Conservation (phyloP, 345 rosid genomes). For the Mercurialis annua region DNA sequence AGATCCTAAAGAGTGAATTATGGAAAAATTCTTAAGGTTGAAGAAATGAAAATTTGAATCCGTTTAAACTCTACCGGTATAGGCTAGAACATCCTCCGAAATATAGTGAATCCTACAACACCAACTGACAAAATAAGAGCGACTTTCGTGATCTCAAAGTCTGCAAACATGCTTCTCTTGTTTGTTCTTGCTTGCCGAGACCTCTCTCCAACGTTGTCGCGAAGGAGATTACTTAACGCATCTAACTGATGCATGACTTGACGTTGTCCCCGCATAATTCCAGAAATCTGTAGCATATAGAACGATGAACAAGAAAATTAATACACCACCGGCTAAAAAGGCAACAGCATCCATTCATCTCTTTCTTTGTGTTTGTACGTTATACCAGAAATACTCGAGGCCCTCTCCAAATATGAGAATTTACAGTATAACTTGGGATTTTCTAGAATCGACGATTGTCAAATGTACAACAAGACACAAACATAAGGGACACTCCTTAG, state of each 20-base stretch:
- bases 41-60: neutral
- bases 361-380: no score
- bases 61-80: slow-evolving; percentile 28
- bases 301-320: slow-evolving; percentile 16
- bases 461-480: neutral
- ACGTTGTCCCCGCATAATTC: slow-evolving; percentile 61
- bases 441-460: no score
- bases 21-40: neutral
- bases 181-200: slow-evolving; percentile 35
- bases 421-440: no score
- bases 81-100: slow-evolving; percentile 41
- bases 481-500: neutral
- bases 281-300: slow-evolving; percentile 49
- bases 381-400: no score
- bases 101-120: slow-evolving; percentile 60
- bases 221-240: slow-evolving; percentile 55
- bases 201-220: slow-evolving; percentile 43
- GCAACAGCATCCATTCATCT: no score
- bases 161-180: slow-evolving; percentile 29
- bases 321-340: neutral
- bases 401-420: no score
- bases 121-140: slow-evolving; percentile 64
- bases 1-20: no score
- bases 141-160: slow-evolving; percentile 38
- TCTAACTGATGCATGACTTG: slow-evolving; percentile 76